These are phyloP conservation scores for Termitomyces sp. DNA, from an alignment of 768 basidiomycete species.

Conservation along the genomic window DNA sequence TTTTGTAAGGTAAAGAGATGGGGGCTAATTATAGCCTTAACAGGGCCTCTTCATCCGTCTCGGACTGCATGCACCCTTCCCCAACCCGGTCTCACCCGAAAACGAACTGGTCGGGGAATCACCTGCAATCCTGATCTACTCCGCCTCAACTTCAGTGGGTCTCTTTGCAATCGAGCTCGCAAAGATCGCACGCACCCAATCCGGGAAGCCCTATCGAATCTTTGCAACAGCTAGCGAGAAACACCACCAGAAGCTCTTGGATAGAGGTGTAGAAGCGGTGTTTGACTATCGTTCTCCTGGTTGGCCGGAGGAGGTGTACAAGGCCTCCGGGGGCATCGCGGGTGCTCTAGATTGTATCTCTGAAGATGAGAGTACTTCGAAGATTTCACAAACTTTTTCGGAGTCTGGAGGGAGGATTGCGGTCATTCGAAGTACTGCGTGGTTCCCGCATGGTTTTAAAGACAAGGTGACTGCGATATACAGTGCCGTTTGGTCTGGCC, in stretches of 20 bases:
- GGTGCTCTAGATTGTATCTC: conserved; percentile 35
- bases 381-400: conserved; percentile 29
- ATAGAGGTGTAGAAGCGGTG: conserved; percentile 28
- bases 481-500: conserved; percentile 32
- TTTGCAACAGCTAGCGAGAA: conserved; percentile 31
- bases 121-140: conserved; percentile 31
- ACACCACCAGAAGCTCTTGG: conserved; percentile 26
- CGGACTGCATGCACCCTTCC: conserved; percentile 28
- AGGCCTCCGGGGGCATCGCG: conserved; percentile 27
- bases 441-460: conserved; percentile 26
- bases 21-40: background rate
- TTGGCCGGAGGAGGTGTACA: conserved; percentile 29
- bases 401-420: conserved; percentile 30
- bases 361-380: conserved; percentile 28
- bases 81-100: conserved; percentile 21
- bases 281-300: conserved; percentile 31
- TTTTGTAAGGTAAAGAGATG: background rate
- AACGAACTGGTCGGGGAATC: conserved; percentile 12
- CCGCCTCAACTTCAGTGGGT: conserved; percentile 33
- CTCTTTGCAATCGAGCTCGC: conserved; percentile 30
- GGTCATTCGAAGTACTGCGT: conserved; percentile 26
- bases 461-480: conserved; percentile 27
- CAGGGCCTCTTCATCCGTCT: conserved; percentile 34
- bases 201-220: conserved; percentile 25
- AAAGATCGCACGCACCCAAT: conserved; percentile 22